Base-by-base conservation (phyloP, 1,139 yeast genomes). In the Suzukiozyma palmioleophila region DNA sequence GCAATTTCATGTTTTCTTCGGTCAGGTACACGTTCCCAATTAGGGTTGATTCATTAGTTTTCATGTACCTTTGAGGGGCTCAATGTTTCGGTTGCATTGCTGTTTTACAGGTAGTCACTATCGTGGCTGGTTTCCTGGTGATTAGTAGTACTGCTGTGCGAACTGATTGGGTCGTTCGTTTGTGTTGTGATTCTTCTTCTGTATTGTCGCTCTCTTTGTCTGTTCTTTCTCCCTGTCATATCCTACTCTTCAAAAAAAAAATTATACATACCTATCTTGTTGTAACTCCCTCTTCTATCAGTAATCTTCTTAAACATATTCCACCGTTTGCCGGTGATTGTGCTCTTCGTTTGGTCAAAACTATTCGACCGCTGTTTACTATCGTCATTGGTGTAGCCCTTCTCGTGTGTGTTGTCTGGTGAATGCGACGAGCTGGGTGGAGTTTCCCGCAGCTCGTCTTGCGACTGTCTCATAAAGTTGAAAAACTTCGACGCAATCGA, bases 281-380 rank as follows among this genome's bases (percentile, higher is more conserved):
- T 65, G 37, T n/a, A 12, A 28, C 64, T 59, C 40, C 48, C 47
- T 47, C 66, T 50, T 40, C 66, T 46, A 16, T 46, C 48, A 13
- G 14, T 28, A 3, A 45, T 39, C 38, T 49, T 54, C 34, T 37
- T 37, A 15, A 42, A 37, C 40, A 33, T 33, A 7, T 42, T 45
- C 26, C 41, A 39, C 40, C 69, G 49, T 16, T 49, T 48, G 11
- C 45, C 45, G 10, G 73, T 66, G 62, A 65, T 54, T 35, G 48
- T 49, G 45, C 69, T 60, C 49, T 66, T 60, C 3, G 75, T 68
- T 44, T 67, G 73, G 44, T 70, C 76, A 48, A 48, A 69, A 41
- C 63, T 57, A 35, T 32, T 43, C 2, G 53, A 49, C 37, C 47
- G 46, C 30, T 38, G 26, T 21, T 39, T 31, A 13, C n/a, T 5